phyloP scores from a whole-genome alignment of 2,329 filamentous ascomycete genomes.

The Cladorrhinum sp. region DNA sequence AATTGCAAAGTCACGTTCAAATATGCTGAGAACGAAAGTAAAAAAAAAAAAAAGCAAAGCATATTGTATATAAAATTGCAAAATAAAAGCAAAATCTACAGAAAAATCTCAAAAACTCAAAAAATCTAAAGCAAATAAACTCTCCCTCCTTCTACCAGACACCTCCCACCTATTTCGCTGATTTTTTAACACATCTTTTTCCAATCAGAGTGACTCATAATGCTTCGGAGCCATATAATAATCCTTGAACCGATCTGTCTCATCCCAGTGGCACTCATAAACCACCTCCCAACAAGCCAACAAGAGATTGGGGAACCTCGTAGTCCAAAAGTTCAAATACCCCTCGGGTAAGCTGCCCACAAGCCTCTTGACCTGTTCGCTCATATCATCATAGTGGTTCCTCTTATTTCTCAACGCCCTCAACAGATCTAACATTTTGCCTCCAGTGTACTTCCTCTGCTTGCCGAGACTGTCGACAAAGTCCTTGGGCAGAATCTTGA shows the following conservation, averaged over 20 bases:
- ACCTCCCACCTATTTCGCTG: too few relatives aligned
- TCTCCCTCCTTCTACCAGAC: too few relatives aligned
- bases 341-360: slow-evolving; percentile 76
- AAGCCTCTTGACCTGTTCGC: slow-evolving; percentile 64
- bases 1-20: too few relatives aligned
- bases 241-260: slow-evolving; percentile 64
- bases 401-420: slow-evolving; percentile 92
- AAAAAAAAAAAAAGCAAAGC: too few relatives aligned
- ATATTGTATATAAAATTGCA: too few relatives aligned
- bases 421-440: slow-evolving; percentile 78
- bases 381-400: slow-evolving; percentile 97
- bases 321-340: slow-evolving; percentile 81
- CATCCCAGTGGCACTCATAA: slow-evolving; percentile 61
- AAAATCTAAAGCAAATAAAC: too few relatives aligned
- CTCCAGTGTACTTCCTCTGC: slow-evolving; percentile 90
- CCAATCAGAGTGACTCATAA: too few relatives aligned
- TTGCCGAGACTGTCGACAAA: slow-evolving; percentile 90
- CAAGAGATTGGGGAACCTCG: slow-evolving; percentile 72
- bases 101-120: too few relatives aligned
- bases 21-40: too few relatives aligned
- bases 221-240: slow-evolving; percentile 56
- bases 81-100: too few relatives aligned
- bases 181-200: background rate
- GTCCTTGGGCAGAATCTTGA: slow-evolving; percentile 69
- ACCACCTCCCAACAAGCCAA: slow-evolving; percentile 77